Evolutionary conservation across 2,329 filamentous ascomycete species (phyloP).

Genomic region (Fusarium metavorans): DNA sequence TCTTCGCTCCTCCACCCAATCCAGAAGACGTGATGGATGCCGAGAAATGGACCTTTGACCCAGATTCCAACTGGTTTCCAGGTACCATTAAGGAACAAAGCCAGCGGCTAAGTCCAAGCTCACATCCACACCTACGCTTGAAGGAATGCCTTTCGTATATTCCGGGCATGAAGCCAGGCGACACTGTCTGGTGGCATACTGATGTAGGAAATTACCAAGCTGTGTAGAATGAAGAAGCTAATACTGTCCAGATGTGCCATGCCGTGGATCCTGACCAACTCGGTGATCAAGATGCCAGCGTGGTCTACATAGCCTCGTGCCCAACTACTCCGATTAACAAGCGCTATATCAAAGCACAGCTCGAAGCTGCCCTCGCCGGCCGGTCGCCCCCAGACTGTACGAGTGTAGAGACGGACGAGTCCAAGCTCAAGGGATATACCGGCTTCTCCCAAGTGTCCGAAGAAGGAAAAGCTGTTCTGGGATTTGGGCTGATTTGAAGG

Average conservation of each 20-base stretch:
- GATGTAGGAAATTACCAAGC: constrained; percentile 14
- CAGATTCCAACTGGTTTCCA: constrained; percentile 7
- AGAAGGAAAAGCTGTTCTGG: constrained; percentile 8
- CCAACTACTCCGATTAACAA: constrained; percentile 47
- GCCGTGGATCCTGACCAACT: constrained; percentile 53
- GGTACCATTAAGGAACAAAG: constrained; percentile 22
- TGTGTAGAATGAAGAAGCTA: not conserved
- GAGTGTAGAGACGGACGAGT: constrained; percentile 2
- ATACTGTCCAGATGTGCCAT: constrained; percentile 48
- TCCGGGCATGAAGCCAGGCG: constrained; percentile 14
- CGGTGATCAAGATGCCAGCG: constrained; percentile 48
- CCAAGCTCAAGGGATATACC: constrained; percentile 10
- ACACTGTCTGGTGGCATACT: constrained; percentile 28
- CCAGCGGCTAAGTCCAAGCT: constrained; percentile 18
- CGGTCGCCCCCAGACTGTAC: constrained; percentile 15
- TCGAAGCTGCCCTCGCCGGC: constrained; percentile 17
- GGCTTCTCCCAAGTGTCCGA: constrained; percentile 6
- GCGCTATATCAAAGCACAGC: constrained; percentile 35
- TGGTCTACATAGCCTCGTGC: constrained; percentile 52
- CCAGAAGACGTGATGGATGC: constrained; percentile 42
- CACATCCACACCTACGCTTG: constrained; percentile 17
- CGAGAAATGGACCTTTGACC: constrained; percentile 41
- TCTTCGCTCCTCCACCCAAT: constrained; percentile 8
- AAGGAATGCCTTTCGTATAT: constrained; percentile 14
- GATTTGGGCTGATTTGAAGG: constrained; percentile 8